phyloP scores from a whole-genome alignment of 495 filamentous ascomycete genomes.

The Aspergillus diversus region DNA sequence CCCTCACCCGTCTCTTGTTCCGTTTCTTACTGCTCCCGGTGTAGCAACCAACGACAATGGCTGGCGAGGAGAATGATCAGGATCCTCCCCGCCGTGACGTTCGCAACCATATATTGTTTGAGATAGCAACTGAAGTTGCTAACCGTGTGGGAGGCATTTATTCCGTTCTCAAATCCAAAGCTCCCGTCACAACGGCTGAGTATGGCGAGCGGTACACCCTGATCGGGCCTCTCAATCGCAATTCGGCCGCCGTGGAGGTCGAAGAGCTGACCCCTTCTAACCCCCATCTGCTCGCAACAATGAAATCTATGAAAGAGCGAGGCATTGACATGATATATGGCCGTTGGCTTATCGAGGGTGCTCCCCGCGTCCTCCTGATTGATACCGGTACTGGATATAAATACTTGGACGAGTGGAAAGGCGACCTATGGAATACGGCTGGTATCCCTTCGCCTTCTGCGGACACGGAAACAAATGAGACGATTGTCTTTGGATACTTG shows the following conservation, averaged over 20 bases:
- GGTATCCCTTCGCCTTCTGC: conserved; percentile 88
- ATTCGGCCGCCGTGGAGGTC: conserved; percentile 93
- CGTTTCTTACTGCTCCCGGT: not conserved
- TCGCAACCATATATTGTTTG: conserved; percentile 84
- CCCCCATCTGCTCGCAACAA: conserved; percentile 77
- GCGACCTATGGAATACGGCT: conserved; percentile 90
- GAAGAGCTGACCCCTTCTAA: conserved; percentile 86
- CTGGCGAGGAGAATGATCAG: conserved; percentile 36
- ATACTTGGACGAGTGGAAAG: conserved; percentile 96
- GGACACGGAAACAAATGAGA: conserved; percentile 95
- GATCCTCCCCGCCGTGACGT: conserved; percentile 64
- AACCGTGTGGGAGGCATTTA: conserved; percentile 99
- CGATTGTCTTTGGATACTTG: conserved; percentile 95
- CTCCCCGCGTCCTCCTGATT: conserved; percentile 90
- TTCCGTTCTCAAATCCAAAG: conserved; percentile 98
- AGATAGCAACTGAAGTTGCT: conserved; percentile 94
- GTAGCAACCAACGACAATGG: conserved; percentile 24
- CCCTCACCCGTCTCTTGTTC: not conserved
- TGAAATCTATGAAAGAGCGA: conserved; percentile 85
- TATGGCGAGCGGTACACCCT: conserved; percentile 98
- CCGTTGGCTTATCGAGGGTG: conserved; percentile 96
- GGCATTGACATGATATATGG: conserved; percentile 92
- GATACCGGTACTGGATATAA: conserved; percentile 91
- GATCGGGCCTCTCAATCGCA: conserved; percentile 89
- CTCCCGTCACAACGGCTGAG: conserved; percentile 94